phyloP scores from a whole-genome alignment of 257 asterid genomes.

The Solanum pennellii region DNA sequence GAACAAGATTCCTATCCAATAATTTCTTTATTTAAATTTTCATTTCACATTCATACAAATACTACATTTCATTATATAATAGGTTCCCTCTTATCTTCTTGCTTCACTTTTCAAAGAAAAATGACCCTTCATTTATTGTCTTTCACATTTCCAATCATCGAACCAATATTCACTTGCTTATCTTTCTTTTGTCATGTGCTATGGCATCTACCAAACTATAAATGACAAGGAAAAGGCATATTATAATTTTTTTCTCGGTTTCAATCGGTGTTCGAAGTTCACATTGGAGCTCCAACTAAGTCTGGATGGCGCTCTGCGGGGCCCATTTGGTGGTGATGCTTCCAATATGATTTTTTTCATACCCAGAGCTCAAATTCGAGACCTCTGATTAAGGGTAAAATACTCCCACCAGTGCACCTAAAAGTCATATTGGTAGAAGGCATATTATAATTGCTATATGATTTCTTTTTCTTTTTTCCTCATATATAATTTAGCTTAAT shows the following conservation, averaged over 20 bases:
- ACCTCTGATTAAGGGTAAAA: too few species aligned
- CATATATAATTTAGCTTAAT: background rate
- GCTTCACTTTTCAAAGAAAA: background rate
- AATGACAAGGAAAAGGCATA: background rate
- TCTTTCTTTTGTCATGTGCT: background rate
- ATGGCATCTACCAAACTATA: background rate
- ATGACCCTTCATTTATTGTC: background rate
- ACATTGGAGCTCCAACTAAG: too few species aligned
- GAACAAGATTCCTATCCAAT: too few species aligned
- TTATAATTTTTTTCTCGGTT: too few species aligned
- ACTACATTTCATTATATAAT: background rate
- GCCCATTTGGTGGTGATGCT: too few species aligned
- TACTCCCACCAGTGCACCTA: too few species aligned
- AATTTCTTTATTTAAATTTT: too few species aligned
- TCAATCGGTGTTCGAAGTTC: too few species aligned
- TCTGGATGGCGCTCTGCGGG: too few species aligned
- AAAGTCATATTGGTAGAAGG: background rate
- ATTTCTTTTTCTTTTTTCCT: background rate
- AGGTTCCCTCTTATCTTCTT: background rate
- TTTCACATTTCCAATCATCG: background rate
- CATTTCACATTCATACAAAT: too few species aligned
- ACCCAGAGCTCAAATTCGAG: too few species aligned
- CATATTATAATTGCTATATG: background rate
- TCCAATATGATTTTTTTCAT: rapidly evolving
- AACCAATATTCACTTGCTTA: background rate